phyloP scores from a whole-genome alignment of 2,329 filamentous ascomycete species.

The Fusarium newnesense region DNA sequence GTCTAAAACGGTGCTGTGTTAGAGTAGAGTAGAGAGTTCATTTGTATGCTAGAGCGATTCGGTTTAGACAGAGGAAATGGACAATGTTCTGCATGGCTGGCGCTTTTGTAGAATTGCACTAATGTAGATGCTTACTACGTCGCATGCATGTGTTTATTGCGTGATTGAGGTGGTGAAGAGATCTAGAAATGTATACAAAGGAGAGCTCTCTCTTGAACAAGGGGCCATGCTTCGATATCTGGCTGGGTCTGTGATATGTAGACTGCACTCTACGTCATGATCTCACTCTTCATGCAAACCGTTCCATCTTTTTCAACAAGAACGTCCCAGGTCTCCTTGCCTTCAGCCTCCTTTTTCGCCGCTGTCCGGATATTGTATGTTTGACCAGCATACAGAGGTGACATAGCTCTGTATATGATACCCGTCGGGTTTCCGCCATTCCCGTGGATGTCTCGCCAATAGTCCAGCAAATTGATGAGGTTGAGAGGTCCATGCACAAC shows the following conservation, averaged over 20 bases:
- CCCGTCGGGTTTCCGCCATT: constrained; percentile 44
- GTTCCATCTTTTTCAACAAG: constrained; percentile 56
- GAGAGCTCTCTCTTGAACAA: no score
- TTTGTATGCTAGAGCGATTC: constrained; percentile 33
- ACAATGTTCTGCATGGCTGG: constrained; percentile 19
- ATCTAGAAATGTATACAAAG: not conserved
- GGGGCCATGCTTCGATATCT: not conserved
- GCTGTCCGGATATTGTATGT: constrained; percentile 69
- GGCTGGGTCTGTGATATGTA: not conserved
- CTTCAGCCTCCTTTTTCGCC: constrained; percentile 50
- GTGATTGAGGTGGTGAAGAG: not conserved
- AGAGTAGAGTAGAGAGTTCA: not conserved
- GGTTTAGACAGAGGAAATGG: constrained; percentile 9
- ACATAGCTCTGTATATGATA: constrained; percentile 74
- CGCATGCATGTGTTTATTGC: not conserved
- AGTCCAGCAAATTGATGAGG: constrained; percentile 76
- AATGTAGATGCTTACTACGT: constrained; percentile 13
- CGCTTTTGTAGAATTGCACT: constrained; percentile 24
- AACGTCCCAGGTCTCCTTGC: constrained; percentile 54
- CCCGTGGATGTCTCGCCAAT: constrained; percentile 66
- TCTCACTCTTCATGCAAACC: constrained; percentile 52
- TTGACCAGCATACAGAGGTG: constrained; percentile 77
- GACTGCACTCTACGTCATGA: constrained; percentile 18
- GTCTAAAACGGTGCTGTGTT: constrained; percentile 48
- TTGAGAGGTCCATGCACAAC: constrained; percentile 86